A percentile compares a stretch with the other conserved stretches of the same genome.
phyloP scores from a whole-genome alignment of 2,329 filamentous ascomycete genomes.

The Mycocentrospora acerina region DNA sequence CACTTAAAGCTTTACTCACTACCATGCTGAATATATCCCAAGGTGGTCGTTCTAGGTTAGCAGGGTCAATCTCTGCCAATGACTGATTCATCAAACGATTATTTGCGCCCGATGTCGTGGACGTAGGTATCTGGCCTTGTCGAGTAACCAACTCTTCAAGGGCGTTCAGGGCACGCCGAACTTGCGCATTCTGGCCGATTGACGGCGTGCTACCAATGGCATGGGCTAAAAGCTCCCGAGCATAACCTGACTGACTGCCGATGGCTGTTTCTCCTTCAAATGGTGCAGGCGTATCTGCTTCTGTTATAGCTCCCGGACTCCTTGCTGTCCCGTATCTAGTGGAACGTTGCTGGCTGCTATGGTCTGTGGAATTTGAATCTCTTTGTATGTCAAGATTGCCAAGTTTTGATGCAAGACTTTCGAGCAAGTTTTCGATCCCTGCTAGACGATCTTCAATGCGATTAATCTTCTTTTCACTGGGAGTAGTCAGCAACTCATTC shows the following conservation, averaged over 20 bases:
- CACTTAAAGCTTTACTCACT: slow-evolving; percentile 28
- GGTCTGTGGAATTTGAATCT: slow-evolving; percentile 17
- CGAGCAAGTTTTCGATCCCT: slow-evolving; percentile 50
- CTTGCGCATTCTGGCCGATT: slow-evolving; percentile 36
- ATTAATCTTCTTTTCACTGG: slow-evolving; percentile 56
- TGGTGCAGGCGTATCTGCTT: slow-evolving; percentile 26
- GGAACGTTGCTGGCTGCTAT: slow-evolving; percentile 27
- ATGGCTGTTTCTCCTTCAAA: slow-evolving; percentile 56
- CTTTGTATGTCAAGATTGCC: slow-evolving; percentile 25
- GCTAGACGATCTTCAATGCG: slow-evolving; percentile 53
- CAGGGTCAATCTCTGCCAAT: slow-evolving; percentile 25
- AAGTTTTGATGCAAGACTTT: slow-evolving; percentile 37
- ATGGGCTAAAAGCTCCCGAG: slow-evolving; percentile 47
- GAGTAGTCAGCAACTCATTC: slow-evolving; percentile 6
- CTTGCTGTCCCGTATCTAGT: slow-evolving; percentile 16
- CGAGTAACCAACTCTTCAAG: slow-evolving; percentile 36
- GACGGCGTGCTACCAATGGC: slow-evolving; percentile 39
- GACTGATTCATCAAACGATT: slow-evolving; percentile 24
- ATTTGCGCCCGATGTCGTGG: slow-evolving; percentile 7
- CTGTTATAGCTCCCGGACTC: slow-evolving; percentile 22
- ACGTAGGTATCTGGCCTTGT: slow-evolving; percentile 20
- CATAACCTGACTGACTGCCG: slow-evolving; percentile 51
- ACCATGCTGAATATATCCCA: slow-evolving; percentile 29
- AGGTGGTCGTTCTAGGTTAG: slow-evolving; percentile 34
- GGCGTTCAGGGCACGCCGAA: slow-evolving; percentile 35